Base-by-base conservation (phyloP, 768 basidiomycete species). In the Scleroderma bovista region DNA sequence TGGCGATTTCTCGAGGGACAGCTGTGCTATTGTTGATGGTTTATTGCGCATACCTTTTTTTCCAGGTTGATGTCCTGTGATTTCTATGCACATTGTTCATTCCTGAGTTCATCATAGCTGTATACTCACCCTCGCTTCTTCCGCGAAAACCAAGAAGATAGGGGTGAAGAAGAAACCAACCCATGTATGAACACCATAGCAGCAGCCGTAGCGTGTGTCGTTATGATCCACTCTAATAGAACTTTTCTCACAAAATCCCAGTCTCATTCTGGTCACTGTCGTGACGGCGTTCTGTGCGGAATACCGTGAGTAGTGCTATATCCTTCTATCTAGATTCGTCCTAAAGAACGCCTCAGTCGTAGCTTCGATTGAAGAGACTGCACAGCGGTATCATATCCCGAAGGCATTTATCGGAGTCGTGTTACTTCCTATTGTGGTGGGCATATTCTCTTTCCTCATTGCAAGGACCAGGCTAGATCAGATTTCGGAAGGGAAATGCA, bases 291-390 rank as follows among this genome's bases (percentile, higher is more conserved):
- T 95, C 71, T 91, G 88, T 56, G 93, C 93, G 24, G 93, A 96
- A 64, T 88, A 82, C 61, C 69, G 88, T 86, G 62, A 60, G 84
- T 79, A 9, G 41, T 16, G 32, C 9, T 29, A 33, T 10, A 43
- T 29, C 5, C 16, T 26, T 43, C 19, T 26, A 19, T 22, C 42
- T 33, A 29, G 7, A 16, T 26, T 47, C 38, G 10, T 26, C 29
- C 19, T 40, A 26, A 37, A 31, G 12, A 34, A n/a, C 10, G 38
- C 15, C 29, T 32, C 10, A 90, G 88, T 92, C 65, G 92, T 95
- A 33, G 87, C 85, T 3, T 91, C 89, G 3, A 95, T 96, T 55
- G 93, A 95, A 64, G 92, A 94, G 63, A 90, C 88, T 22, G 90
- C 93, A 2, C 72, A 79, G 12, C 76, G 86, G 36, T 93, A 90